Evolutionary conservation across 2,329 filamentous ascomycete genomes (phyloP), one percentile per base, ranked within the genome.

Genomic region (Mollisia scopiformis): DNA sequence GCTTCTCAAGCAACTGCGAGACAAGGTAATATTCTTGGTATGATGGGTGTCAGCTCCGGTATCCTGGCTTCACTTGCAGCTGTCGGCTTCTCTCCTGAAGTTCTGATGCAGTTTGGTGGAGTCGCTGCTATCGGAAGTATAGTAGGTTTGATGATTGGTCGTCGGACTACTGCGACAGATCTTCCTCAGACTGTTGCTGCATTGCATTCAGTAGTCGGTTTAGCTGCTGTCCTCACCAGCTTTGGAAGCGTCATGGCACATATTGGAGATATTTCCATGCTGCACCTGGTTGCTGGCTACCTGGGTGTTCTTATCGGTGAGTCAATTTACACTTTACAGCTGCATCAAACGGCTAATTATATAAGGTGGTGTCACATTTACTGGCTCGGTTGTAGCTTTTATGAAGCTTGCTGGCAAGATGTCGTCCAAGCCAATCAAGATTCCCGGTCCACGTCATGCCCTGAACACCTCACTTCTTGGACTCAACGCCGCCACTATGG

Each of bases 151-250:
- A 73, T 93, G 25, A 94, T 97, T 65, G 93, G 92, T 46, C 89
- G 92, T 69, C 86, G 92, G 13, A 96, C 96, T 66, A 96, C 92
- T 0, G 91, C 93, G 0, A 96, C 92, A 0, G 91, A 92, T 57
- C 84, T 97, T 1, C 93, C 93, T 0, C 92, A 97, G 74, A 96
- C 92, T 0, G 92, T 96, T 2, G 93, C 92, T 21, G 92, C 92
- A 0, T 80, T 97, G 30, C 93, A 96, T 76, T 96, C 92, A 0
- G 92, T 97, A 7, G 93, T 97, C 31, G 93, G 93, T 74, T 82
- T 97, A 1, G 92, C 92, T 11, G 93, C 93, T 10, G 92, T 97
- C 0, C 75, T 97, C 68, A 97, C 93, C 1, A 95, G 91, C 69
- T 91, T 95, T 64, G 93, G 92, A 52, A 94, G 91, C 66, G 91